Evolutionary conservation across 164 flowering plant genomes (phyloP).

Genomic region (Annona squamosa): DNA sequence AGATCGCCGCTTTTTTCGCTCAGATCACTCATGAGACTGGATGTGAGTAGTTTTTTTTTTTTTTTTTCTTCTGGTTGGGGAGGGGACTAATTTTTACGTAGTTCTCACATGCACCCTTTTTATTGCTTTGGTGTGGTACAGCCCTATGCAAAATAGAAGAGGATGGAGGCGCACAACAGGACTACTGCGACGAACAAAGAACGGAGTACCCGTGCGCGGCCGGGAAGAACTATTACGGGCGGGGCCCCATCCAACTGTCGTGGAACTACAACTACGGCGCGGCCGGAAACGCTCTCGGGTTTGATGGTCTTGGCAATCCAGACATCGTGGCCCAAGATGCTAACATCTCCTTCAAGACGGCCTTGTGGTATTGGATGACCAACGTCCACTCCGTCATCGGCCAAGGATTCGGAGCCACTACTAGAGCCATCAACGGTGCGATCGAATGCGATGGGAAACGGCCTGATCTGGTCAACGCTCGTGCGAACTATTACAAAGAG

Average conservation of each 20-base stretch:
- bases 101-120: neutral
- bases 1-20: slow-evolving; percentile 38
- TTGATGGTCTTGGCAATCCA: slow-evolving; percentile 28
- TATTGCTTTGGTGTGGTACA: neutral
- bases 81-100: slow-evolving; percentile 20
- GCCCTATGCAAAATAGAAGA: slow-evolving; percentile 40
- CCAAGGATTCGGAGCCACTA: slow-evolving; percentile 35
- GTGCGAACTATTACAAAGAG: slow-evolving; percentile 20
- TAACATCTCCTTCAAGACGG: slow-evolving; percentile 29
- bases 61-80: slow-evolving; percentile 32
- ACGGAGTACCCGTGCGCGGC: slow-evolving; percentile 28
- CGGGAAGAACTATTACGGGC: slow-evolving; percentile 25
- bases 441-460: slow-evolving; percentile 26
- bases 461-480: slow-evolving; percentile 10
- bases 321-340: slow-evolving; percentile 29
- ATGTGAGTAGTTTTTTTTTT: slow-evolving; percentile 17
- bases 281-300: slow-evolving; percentile 30
- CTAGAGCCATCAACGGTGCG: slow-evolving; percentile 29
- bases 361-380: slow-evolving; percentile 42
- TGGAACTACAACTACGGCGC: slow-evolving; percentile 36
- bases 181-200: slow-evolving; percentile 24
- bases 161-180: slow-evolving; percentile 20
- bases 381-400: slow-evolving; percentile 18
- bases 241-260: slow-evolving; percentile 31
- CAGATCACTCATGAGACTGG: slow-evolving; percentile 39